Percentiles rank a stretch among this genome's conserved stretches.
phyloP scores from a whole-genome alignment of 1,284 basidiomycete species.

The Malassezia cuniculi region DNA sequence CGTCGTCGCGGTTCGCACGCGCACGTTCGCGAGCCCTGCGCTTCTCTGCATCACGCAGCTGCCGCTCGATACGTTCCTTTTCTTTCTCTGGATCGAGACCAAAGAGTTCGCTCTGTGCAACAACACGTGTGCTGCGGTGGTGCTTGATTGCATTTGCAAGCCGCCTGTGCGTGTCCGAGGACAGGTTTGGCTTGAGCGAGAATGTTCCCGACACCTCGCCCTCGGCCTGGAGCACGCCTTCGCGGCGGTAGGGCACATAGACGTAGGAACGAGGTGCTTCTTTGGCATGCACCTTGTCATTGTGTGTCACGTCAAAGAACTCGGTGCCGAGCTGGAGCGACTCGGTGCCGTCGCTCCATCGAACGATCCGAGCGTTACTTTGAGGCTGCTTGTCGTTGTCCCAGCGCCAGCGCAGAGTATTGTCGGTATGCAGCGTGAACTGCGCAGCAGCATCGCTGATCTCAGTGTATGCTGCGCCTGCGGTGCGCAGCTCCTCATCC shows the following conservation, averaged over 20 bases:
- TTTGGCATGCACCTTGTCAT: conserved; percentile 16
- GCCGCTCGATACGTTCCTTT: conserved; percentile 48
- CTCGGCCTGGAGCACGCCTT: conserved; percentile 70
- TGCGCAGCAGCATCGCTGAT: conserved; percentile 46
- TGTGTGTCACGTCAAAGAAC: conserved; percentile 61
- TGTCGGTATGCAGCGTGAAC: conserved; percentile 60
- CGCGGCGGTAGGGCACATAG: conserved; percentile 74
- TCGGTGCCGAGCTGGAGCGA: conserved; percentile 75
- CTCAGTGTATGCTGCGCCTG: conserved; percentile 49
- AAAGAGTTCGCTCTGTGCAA: conserved; percentile 21
- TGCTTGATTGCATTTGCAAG: conserved; percentile 71
- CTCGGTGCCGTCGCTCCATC: conserved; percentile 79
- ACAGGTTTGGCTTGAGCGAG: conserved; percentile 71
- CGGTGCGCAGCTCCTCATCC: conserved; percentile 21
- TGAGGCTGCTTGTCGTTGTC: conserved; percentile 55
- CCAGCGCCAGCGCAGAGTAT: conserved; percentile 83
- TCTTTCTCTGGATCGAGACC: conserved; percentile 52
- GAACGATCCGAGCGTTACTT: conserved; percentile 72
- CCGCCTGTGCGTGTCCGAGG: conserved; percentile 74
- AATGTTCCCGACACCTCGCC: conserved; percentile 68
- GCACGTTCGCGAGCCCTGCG: conserved; percentile 28
- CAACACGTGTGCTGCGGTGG: conserved; percentile 61
- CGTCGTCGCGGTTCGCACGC: conserved; percentile 23
- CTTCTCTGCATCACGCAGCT: conserved; percentile 36
- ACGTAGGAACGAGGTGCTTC: conserved; percentile 54